Base-by-base conservation (phyloP, 1,139 yeast genomes). In the Spathaspora sp. region DNA sequence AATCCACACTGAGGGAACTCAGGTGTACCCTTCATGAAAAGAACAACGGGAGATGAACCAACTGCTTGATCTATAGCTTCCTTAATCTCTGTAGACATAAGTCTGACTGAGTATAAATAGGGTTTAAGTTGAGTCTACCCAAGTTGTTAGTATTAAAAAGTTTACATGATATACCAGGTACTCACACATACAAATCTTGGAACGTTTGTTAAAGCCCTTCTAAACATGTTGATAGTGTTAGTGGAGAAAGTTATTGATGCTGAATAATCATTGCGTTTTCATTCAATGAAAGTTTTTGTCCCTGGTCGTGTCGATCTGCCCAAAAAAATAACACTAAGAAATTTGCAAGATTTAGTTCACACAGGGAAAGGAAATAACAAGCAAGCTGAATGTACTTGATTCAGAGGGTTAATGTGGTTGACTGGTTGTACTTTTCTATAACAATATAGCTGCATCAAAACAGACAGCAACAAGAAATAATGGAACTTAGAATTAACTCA, bases 1-100 rank as follows among this genome's bases (percentile, higher is more conserved):
- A 95, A 95, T 1, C 99, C 99, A 74, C 99, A 95, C 60, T 90
- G 96, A 26, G 99, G 99, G 49, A 88, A 89, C 60, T 91, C 97
- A 1, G 99, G 99, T 1, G 99, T 95, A 9, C 96, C 96, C 63
- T 89, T 89, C 96, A 89, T 89, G 72, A 91, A 91, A 29, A 95
- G 76, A 9, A 95, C 99, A 11, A 93, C 98, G 15, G 96, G 96
- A 1, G 97, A 95, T 13, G 96, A 83, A 4, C 70, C 73, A 25
- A 93, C 86, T 1, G 98, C 98, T 47, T 80, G 77, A 57, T 86
- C 90, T 50, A 93, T 89, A 42, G 98, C 97, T 31, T 78, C 72
- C 56, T 78, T 81, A 54, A 93, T 87, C 56, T 89, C 97, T 4
- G 84, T 80, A 26, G 95, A 86, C 51, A 93, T 64, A 51, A 77